Conservation (phyloP, 192 early-diverging fungal genomes). For the Paraglomus brasilianum region DNA sequence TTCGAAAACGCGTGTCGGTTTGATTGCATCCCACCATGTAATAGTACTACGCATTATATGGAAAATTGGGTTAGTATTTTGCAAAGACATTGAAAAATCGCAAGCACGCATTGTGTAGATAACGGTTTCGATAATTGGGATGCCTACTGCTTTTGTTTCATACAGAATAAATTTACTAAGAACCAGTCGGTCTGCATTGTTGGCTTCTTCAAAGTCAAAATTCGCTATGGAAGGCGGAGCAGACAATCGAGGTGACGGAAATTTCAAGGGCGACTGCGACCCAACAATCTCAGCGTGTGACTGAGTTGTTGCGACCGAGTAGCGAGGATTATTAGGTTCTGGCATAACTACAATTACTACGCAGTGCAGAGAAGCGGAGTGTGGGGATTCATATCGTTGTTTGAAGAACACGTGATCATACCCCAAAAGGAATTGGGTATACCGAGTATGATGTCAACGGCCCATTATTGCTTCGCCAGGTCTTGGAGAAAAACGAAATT, state of each 20-base stretch:
- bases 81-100: not conserved
- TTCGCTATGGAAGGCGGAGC: not conserved
- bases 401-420: too few species aligned
- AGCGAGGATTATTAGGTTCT: too few species aligned
- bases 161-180: constrained; percentile 80
- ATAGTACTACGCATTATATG: constrained; percentile 53
- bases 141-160: constrained; percentile 78
- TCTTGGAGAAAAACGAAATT: too few species aligned
- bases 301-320: too few species aligned
- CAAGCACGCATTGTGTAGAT: not conserved
- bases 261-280: too few species aligned
- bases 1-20: constrained; percentile 69
- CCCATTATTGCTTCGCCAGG: too few species aligned
- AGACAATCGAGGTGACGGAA: not conserved
- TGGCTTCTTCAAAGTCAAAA: not conserved
- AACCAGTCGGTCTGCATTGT: constrained; percentile 35
- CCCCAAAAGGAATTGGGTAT: too few species aligned
- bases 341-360: too few species aligned
- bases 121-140: not conserved
- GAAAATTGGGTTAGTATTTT: not conserved
- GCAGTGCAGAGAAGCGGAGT: too few species aligned
- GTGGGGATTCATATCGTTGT: too few species aligned
- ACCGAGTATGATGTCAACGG: too few species aligned
- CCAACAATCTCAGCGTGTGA: too few species aligned
- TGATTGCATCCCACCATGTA: constrained; percentile 85